Evolutionary conservation across 495 filamentous ascomycete genomes (phyloP), one percentile per base, ranked within the genome.

Genomic region (Neurospora sp.): DNA sequence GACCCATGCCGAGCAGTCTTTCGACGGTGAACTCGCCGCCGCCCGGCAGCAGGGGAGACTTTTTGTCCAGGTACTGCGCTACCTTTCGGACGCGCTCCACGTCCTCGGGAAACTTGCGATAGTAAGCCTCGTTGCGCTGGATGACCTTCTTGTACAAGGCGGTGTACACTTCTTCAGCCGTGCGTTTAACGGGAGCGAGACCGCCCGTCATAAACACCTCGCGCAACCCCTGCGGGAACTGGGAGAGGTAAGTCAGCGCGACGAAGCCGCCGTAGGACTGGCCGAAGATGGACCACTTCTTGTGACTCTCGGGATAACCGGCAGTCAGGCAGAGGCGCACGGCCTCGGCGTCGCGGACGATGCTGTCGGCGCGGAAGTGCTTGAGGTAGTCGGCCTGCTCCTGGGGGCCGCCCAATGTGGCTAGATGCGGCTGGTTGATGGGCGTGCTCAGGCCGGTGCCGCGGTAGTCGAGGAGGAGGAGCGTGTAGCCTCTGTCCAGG

Each of bases 261-360:
- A 92, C 94, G 81, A 97, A 97, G 1, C 95, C 96, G 39, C 96
- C 95, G 79, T 96, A 98, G 23, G 91, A 94, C 82, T 98, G 95
- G 12, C 96, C 96, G 69, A 96, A 89, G 40, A 93, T 85, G 54
- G 84, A 85, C 95, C 96, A 98, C 82, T 92, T 92, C 77, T 89
- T 88, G 77, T 92, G 89, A 18, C 90, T 89, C 23, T 86, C 83
- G 1, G 92, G 90, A 66, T 90, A 92, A 23, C 91, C 89, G 5
- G 84, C 81, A 31, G 91, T 94, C 73, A 98, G 83, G 39, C 84
- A 89, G 71, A 89, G 85, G 1, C 95, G 88, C 27, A 98, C 89
- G 11, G 94, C 93, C 77, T 98, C 95, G 73, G 91, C 93, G 76
- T 98, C 95, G 70, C 88, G 89, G 40, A 98, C 94, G 69, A 93